Percentiles rank a stretch among this genome's conserved stretches.
Conservation (phyloP, 202 grass and related monocot genomes). For the Zizania palustris region DNA sequence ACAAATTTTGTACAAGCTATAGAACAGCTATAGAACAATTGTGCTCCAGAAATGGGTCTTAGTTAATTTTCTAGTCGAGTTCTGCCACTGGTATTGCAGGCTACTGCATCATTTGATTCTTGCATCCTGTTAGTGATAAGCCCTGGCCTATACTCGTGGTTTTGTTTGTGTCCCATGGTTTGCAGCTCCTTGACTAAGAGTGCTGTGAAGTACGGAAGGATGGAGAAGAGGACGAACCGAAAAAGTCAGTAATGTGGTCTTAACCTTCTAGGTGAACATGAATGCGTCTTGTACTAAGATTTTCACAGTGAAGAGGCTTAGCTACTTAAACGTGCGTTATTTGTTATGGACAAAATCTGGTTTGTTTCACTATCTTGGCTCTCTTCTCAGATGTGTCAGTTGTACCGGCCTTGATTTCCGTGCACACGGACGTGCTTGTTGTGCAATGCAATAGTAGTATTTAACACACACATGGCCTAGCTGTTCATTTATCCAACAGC, state of each 20-base stretch:
- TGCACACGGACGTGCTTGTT: background rate
- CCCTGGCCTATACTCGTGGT: no score
- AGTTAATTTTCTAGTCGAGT: background rate
- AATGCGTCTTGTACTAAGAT: background rate
- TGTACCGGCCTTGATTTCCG: background rate
- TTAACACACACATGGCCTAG: background rate
- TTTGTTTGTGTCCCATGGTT: no score
- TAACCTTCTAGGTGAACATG: background rate
- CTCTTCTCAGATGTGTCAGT: background rate
- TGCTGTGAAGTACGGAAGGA: no score
- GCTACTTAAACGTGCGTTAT: background rate
- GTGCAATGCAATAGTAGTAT: background rate
- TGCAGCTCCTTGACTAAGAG: no score
- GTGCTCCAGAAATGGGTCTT: slow-evolving; percentile 8
- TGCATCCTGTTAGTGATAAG: no score
- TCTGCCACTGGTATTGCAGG: background rate
- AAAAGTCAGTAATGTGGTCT: background rate
- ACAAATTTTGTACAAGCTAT: slow-evolving; percentile 22
- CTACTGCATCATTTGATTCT: no score
- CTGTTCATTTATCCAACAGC: background rate
- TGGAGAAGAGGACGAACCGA: no score
- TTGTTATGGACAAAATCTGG: background rate
- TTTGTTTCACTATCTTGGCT: background rate
- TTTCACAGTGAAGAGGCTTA: background rate
- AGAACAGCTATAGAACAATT: slow-evolving; percentile 15